phyloP scores from a whole-genome alignment of 1,284 basidiomycete species.

The Cerioporus squamosus region DNA sequence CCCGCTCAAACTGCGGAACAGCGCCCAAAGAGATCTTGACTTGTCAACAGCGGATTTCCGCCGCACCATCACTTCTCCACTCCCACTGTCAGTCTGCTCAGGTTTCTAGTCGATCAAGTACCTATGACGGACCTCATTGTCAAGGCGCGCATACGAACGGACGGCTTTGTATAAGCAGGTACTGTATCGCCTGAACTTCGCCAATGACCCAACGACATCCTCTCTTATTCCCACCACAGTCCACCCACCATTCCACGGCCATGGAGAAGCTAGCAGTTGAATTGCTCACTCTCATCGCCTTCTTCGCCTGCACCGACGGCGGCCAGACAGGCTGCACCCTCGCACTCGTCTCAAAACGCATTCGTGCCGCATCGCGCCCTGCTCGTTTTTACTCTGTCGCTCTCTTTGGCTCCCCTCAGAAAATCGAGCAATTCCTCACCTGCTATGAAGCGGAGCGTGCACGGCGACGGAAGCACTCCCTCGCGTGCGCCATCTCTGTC shows the following conservation, averaged over 20 bases:
- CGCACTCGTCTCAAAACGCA: conserved; percentile 15
- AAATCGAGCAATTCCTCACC: conserved; percentile 13
- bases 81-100: no score
- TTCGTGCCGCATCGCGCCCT: conserved; percentile 11
- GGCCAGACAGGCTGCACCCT: conserved; percentile 18
- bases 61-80: no score
- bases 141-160: no score
- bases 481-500: conserved; percentile 11
- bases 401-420: conserved; percentile 5
- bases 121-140: no score
- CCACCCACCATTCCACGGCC: background rate
- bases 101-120: no score
- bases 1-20: no score
- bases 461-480: background rate
- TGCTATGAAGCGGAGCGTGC: conserved; percentile 11
- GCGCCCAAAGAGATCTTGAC: no score
- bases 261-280: conserved; percentile 18
- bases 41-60: no score
- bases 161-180: no score
- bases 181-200: no score
- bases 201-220: background rate
- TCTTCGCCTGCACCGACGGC: conserved; percentile 21
- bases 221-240: background rate
- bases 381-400: conserved; percentile 19
- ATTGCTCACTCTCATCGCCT: conserved; percentile 15